Conservation (phyloP, 2,329 filamentous ascomycete species). For the Diaporthe eres region DNA sequence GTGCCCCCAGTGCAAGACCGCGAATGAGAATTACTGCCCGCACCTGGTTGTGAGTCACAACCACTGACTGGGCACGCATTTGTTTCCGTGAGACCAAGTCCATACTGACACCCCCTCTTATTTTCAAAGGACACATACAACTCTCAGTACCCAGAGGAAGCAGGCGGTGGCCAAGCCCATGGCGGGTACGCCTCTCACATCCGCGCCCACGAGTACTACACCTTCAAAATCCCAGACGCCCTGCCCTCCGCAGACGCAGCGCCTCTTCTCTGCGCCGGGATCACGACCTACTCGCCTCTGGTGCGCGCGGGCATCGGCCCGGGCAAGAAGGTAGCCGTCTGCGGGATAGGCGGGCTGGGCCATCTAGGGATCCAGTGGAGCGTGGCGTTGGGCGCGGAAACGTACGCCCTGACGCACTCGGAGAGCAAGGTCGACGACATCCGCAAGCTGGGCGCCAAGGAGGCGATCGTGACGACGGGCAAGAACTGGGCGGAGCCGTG, state of each 20-base stretch:
- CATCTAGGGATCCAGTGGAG: conserved; percentile 82
- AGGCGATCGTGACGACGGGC: conserved; percentile 60
- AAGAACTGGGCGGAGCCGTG: conserved; percentile 72
- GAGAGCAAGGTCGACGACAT: conserved; percentile 72
- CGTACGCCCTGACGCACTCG: conserved; percentile 74
- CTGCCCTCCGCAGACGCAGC: conserved; percentile 66
- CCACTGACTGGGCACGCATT: no score
- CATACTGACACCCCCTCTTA: not conserved
- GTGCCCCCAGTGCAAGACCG: conserved; percentile 61
- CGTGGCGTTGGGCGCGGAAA: conserved; percentile 77
- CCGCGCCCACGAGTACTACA: conserved; percentile 69
- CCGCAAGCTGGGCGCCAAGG: conserved; percentile 73
- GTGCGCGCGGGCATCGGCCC: conserved; percentile 76
- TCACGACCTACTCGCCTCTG: conserved; percentile 81
- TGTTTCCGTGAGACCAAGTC: not conserved
- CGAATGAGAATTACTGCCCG: conserved; percentile 66
- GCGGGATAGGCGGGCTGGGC: conserved; percentile 81
- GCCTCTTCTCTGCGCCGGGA: conserved; percentile 83
- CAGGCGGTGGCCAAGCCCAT: conserved; percentile 72
- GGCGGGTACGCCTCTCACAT: conserved; percentile 72
- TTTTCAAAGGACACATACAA: conserved; percentile 66
- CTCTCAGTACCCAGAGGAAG: conserved; percentile 58
- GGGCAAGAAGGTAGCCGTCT: conserved; percentile 78
- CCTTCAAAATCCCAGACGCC: conserved; percentile 69
- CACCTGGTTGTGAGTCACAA: conserved; percentile 55